phyloP scores from a whole-genome alignment of 1,284 basidiomycete genomes.

The Athelia psychrophila region DNA sequence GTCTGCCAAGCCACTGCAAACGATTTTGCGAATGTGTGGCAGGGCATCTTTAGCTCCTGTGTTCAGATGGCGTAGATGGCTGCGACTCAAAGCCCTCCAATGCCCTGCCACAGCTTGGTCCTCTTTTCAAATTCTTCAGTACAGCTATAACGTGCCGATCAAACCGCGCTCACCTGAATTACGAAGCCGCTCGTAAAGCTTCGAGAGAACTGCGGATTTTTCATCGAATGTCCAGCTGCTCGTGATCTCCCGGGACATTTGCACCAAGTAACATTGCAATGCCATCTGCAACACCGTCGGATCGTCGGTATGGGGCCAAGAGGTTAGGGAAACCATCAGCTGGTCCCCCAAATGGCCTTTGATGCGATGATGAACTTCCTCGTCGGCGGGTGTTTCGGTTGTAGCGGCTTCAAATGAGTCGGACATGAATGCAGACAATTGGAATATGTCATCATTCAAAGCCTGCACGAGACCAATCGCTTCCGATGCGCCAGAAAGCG shows the following conservation, averaged over 20 bases:
- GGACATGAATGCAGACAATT: conserved; percentile 31
- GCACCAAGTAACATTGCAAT: conserved; percentile 26
- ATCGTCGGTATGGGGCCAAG: conserved; percentile 20
- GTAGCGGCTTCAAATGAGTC: conserved; percentile 20
- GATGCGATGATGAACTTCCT: not conserved
- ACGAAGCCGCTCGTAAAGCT: conserved; percentile 22
- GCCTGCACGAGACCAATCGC: conserved; percentile 27
- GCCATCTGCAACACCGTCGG: conserved; percentile 29
- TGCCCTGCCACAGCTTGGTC: conserved; percentile 28
- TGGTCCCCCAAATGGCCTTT: conserved; percentile 12
- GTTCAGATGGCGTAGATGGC: conserved; percentile 14
- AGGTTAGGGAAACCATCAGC: conserved; percentile 22
- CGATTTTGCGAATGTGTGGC: no score
- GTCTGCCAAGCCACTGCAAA: conserved; percentile 18
- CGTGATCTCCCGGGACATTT: conserved; percentile 24
- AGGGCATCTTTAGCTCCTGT: no score
- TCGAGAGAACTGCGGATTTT: conserved; percentile 17
- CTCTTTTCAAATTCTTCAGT: not conserved
- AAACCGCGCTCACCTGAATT: conserved; percentile 16
- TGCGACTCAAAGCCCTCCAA: conserved; percentile 28
- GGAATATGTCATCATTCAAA: conserved; percentile 30
- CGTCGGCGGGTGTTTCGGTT: not conserved
- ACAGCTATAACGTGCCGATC: conserved; percentile 13
- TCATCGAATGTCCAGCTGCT: conserved; percentile 26
- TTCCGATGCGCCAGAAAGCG: conserved; percentile 27